phyloP scores from a whole-genome alignment of 176 grass and related monocot species.

The Oryza nivara region DNA sequence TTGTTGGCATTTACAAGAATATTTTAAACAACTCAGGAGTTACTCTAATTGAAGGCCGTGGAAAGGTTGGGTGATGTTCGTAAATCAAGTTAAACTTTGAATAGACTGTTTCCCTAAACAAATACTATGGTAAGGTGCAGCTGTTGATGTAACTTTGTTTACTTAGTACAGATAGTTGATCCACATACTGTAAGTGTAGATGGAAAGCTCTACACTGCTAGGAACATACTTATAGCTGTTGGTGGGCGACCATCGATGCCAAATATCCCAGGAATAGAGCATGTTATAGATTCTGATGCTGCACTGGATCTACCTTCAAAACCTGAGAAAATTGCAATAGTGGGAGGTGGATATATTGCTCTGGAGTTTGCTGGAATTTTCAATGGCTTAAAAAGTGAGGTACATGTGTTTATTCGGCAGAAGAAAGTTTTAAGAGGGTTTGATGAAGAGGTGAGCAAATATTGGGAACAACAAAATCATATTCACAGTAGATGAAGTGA shows the following conservation, averaged over 20 bases:
- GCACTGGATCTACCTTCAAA: conserved; percentile 63
- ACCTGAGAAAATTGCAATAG: conserved; percentile 79
- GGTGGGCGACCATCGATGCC: conserved; percentile 65
- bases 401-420: conserved; percentile 87
- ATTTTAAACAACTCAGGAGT: conserved; percentile 68
- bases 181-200: conserved; percentile 70
- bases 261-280: conserved; percentile 72
- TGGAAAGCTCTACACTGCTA: conserved; percentile 72
- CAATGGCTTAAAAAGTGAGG: conserved; percentile 77
- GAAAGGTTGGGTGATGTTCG: conserved; percentile 65
- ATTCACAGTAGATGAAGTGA: conserved; percentile 24
- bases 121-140: conserved; percentile 18
- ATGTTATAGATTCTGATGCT: conserved; percentile 75
- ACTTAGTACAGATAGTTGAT: conserved; percentile 63
- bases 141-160: conserved; percentile 39
- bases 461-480: background rate
- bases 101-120: conserved; percentile 15
- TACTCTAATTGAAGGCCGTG: conserved; percentile 74
- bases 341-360: conserved; percentile 82
- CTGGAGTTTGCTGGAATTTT: conserved; percentile 86
- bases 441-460: conserved; percentile 76
- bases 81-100: conserved; percentile 47
- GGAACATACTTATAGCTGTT: conserved; percentile 71
- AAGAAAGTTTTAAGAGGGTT: conserved; percentile 77
- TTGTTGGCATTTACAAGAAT: conserved; percentile 79